phyloP scores from a whole-genome alignment of 257 asterid species.

The Buddleja alternifolia region DNA sequence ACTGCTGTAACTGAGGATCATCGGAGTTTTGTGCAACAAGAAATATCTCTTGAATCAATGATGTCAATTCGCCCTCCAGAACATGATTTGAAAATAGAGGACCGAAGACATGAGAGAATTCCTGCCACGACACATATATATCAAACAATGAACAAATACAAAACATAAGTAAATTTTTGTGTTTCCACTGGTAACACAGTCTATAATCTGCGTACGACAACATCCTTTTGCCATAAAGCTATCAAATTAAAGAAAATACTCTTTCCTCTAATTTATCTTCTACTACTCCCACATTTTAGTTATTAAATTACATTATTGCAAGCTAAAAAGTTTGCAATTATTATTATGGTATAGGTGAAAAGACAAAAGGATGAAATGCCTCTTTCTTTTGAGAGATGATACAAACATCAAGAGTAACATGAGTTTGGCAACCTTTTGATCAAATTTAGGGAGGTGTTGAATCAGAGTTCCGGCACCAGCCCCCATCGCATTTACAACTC shows the following conservation, averaged over 20 bases:
- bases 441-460: conserved; percentile 37
- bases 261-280: not conserved
- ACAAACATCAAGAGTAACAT: conserved; percentile 12
- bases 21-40: conserved; percentile 73
- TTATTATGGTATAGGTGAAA: not conserved
- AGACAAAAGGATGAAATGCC: not conserved
- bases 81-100: conserved; percentile 58
- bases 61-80: conserved; percentile 64
- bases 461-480: conserved; percentile 72
- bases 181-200: conserved; percentile 10
- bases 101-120: conserved; percentile 50
- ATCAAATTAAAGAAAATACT: conserved; percentile 20
- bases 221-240: conserved; percentile 1
- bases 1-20: conserved; percentile 69
- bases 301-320: not conserved
- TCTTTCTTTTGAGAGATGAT: not conserved
- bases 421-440: conserved; percentile 56
- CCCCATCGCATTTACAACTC: conserved; percentile 81
- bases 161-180: conserved; percentile 7
- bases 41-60: conserved; percentile 81
- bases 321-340: conserved; percentile 9
- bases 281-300: not conserved
- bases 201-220: not conserved
- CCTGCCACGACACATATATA: conserved; percentile 45
- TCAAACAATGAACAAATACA: conserved; percentile 25